These are phyloP conservation scores for Torulaspora gathmanii DNA, from an alignment of 805 yeast genomes.

Conservation along the genomic window DNA sequence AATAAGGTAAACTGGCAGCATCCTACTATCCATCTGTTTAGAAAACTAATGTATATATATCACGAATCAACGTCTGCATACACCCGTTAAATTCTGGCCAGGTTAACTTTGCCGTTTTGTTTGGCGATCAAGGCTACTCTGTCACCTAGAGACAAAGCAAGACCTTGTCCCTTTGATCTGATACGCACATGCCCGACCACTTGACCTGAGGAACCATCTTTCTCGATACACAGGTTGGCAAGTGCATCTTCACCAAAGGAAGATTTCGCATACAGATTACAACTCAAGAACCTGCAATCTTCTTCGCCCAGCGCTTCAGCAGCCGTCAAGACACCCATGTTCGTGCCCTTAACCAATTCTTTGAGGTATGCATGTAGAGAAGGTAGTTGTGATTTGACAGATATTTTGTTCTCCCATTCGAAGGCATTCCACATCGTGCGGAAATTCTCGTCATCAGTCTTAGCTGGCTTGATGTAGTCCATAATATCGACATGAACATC, in stretches of 20 bases:
- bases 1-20: conserved; percentile 2
- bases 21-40: background rate
- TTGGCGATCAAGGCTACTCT: conserved; percentile 81
- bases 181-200: conserved; percentile 93
- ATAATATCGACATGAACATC: conserved; percentile 94
- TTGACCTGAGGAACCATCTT: conserved; percentile 57
- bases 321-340: conserved; percentile 90
- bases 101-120: conserved; percentile 41
- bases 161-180: conserved; percentile 95
- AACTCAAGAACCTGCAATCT: conserved; percentile 75
- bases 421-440: conserved; percentile 98
- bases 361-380: conserved; percentile 74
- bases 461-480: conserved; percentile 97
- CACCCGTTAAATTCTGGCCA: conserved; percentile 27
- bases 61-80: background rate
- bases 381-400: conserved; percentile 64
- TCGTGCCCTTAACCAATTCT: conserved; percentile 66
- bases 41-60: background rate
- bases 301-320: conserved; percentile 87
- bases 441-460: conserved; percentile 81
- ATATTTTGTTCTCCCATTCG: conserved; percentile 98
- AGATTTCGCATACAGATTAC: conserved; percentile 86
- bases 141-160: conserved; percentile 92
- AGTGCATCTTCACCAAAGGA: conserved; percentile 97
- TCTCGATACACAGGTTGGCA: conserved; percentile 92